phyloP scores from a whole-genome alignment of 2,329 filamentous ascomycete genomes.

The Colletotrichum nymphaeae region DNA sequence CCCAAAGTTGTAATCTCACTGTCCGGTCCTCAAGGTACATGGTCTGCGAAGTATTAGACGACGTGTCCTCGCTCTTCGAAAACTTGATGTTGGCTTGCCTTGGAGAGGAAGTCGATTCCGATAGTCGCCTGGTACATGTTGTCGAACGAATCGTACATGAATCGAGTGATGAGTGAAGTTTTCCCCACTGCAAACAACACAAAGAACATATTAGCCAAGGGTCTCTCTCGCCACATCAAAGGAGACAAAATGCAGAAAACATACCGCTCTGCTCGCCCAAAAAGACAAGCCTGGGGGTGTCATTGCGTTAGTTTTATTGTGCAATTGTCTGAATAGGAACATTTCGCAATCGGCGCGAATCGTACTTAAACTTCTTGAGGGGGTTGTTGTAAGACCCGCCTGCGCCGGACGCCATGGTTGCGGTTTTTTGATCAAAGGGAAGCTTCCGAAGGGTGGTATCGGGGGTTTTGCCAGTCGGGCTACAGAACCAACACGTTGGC shows the following conservation, averaged over 20 bases:
- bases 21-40: constrained; percentile 99
- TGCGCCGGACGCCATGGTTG: constrained; percentile 75
- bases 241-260: constrained; percentile 42
- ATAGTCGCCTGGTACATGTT: constrained; percentile 99
- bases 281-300: constrained; percentile 83
- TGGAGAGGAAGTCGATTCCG: constrained; percentile 98
- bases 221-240: neutral
- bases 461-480: constrained; percentile 31
- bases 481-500: constrained; percentile 12
- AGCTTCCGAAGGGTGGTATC: constrained; percentile 15
- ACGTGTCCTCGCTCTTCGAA: neutral
- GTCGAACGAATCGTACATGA: constrained; percentile 99
- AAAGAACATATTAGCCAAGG: constrained; percentile 13
- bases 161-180: constrained; percentile 97
- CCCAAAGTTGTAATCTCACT: constrained; percentile 97
- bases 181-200: constrained; percentile 81
- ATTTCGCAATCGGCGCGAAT: constrained; percentile 8
- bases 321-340: neutral
- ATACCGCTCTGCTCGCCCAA: constrained; percentile 98
- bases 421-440: constrained; percentile 17
- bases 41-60: constrained; percentile 66
- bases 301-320: constrained; percentile 38
- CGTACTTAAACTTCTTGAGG: constrained; percentile 99
- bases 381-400: constrained; percentile 97
- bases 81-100: constrained; percentile 66